phyloP scores from a whole-genome alignment of 345 rosid genomes.

The Leavenworthia alabamica region DNA sequence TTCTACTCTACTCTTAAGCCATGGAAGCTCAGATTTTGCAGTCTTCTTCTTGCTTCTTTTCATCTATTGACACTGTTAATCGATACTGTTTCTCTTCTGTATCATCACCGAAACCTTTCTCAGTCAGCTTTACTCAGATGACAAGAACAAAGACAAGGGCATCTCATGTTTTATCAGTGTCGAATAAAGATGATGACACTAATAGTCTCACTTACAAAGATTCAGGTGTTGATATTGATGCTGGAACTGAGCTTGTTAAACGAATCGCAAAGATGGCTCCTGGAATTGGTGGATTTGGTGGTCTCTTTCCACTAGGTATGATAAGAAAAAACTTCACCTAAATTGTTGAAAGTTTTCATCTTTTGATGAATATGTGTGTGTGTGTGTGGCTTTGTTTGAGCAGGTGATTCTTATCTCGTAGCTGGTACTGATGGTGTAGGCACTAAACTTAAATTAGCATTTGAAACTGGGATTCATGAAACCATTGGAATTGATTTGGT shows the following conservation, averaged over 20 bases:
- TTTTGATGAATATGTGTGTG: not conserved
- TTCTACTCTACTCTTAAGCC: not conserved
- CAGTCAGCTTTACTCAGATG: constrained; percentile 16
- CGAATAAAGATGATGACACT: constrained; percentile 18
- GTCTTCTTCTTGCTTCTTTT: constrained; percentile 8
- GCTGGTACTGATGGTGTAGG: constrained; percentile 99
- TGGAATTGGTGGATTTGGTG: constrained; percentile 91
- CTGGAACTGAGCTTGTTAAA: constrained; percentile 78
- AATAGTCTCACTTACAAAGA: constrained; percentile 65
- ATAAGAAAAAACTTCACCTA: not conserved
- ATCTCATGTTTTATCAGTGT: constrained; percentile 20
- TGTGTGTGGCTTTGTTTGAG: not conserved
- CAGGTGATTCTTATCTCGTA: constrained; percentile 87
- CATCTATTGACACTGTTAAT: not conserved
- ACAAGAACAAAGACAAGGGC: not conserved
- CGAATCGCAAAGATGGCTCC: constrained; percentile 91
- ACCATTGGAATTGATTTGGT: constrained; percentile 95
- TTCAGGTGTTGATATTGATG: constrained; percentile 92
- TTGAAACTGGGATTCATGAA: constrained; percentile 83
- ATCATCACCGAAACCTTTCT: not conserved
- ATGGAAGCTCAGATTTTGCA: constrained; percentile 31
- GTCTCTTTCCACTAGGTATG: constrained; percentile 80
- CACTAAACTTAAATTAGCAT: constrained; percentile 87
- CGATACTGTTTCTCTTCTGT: constrained; percentile 15
- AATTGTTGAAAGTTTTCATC: not conserved